Base-by-base conservation (phyloP, 1,139 yeast species). In the Sugiyamaella pinicola region DNA sequence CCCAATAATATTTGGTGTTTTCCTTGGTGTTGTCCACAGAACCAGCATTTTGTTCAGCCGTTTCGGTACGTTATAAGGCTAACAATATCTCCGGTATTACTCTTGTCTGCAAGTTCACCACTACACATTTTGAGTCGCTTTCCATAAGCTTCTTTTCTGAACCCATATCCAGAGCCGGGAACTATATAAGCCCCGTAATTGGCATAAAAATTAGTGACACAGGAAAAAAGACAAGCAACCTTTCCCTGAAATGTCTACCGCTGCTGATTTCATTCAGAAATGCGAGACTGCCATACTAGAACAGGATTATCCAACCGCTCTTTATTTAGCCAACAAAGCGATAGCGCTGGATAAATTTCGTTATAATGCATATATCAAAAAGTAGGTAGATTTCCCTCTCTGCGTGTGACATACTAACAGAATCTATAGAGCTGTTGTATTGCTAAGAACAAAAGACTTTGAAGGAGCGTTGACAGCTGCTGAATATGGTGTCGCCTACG, bases 391-490 rank as follows among this genome's bases (percentile, higher is more conserved):
- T n/a, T n/a, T n/a, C n/a, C n/a, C n/a, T n/a, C n/a, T n/a, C n/a
- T n/a, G n/a, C n/a, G n/a, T n/a, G n/a, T n/a, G n/a, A n/a, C n/a
- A n/a, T n/a, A n/a, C n/a, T n/a, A n/a, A n/a, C n/a, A n/a, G n/a
- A 33, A 37, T 13, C 13, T 18, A 33, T 83, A 64, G 75, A 40
- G 72, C 90, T 4, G 79, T 76, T 28, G 81, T 83, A 0, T 72
- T 78, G 55, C 83, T 81, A 56, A 79, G 87, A 58, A 64, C 78
- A 55, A 78, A 74, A 60, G 72, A 77, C 58, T 71, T 68, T 64
- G 78, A 78, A 31, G 69, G 72, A 35, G 83, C 93, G 46, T 68
- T 80, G 51, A 69, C 71, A 2, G 83, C 80, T 57, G 74, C 87
- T 18, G 75, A 79, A 8, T 66, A 69, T 22, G 93, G 95, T 0